Conservation (phyloP, 345 rosid species). For the Aurinia saxatilis region DNA sequence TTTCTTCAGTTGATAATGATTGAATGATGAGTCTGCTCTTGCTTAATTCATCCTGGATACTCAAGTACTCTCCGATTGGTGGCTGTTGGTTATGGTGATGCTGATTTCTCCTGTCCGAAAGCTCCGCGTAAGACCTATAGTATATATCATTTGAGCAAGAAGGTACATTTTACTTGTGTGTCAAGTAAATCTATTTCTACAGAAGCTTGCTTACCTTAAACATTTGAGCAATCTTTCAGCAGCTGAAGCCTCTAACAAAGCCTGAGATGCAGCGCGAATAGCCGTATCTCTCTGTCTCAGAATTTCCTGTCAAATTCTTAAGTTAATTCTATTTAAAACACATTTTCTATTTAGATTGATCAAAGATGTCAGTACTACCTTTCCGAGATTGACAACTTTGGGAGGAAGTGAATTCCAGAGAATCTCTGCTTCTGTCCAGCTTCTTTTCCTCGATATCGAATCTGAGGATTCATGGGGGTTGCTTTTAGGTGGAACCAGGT, state of each 20-base stretch:
- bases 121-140: conserved; percentile 58
- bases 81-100: conserved; percentile 28
- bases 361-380: conserved; percentile 29
- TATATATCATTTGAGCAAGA: neutral
- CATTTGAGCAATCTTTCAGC: conserved; percentile 60
- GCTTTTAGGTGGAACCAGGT: conserved; percentile 20
- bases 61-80: conserved; percentile 42
- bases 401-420: conserved; percentile 56
- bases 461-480: conserved; percentile 15
- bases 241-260: conserved; percentile 63
- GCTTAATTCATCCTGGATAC: conserved; percentile 50
- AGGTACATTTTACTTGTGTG: neutral
- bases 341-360: neutral
- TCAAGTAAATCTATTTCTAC: neutral
- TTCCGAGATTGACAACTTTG: conserved; percentile 46
- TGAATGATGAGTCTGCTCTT: conserved; percentile 38
- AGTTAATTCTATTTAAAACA: neutral
- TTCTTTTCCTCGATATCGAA: conserved; percentile 22
- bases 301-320: conserved; percentile 36
- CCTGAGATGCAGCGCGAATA: conserved; percentile 45
- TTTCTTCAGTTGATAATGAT: conserved; percentile 27
- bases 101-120: conserved; percentile 29
- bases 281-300: conserved; percentile 48
- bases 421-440: conserved; percentile 30
- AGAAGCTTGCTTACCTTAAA: conserved; percentile 32